Evolutionary conservation across 1,284 basidiomycete species (phyloP).

Genomic region (Rhizopogon hawkerae): DNA sequence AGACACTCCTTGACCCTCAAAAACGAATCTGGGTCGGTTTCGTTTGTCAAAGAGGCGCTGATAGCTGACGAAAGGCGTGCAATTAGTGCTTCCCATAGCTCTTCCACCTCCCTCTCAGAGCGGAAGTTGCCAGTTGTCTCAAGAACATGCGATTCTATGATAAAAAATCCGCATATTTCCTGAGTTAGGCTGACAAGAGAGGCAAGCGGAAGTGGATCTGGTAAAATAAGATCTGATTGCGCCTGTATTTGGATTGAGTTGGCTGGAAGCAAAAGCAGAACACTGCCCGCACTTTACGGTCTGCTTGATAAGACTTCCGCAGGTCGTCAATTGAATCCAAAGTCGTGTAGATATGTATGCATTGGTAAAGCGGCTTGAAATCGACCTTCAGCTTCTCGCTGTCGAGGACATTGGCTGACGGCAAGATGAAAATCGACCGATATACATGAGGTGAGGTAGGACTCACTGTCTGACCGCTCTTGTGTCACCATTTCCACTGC

Average conservation of each 20-base stretch:
- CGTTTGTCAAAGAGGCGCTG: constrained; percentile 63
- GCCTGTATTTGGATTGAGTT: constrained; percentile 46
- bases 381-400: constrained; percentile 86
- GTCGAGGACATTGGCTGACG: constrained; percentile 80
- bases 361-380: constrained; percentile 93
- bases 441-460: not conserved
- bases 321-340: constrained; percentile 86
- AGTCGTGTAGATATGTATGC: constrained; percentile 94
- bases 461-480: constrained; percentile 89
- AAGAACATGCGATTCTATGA: constrained; percentile 91
- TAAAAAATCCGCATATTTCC: constrained; percentile 98
- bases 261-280: constrained; percentile 5
- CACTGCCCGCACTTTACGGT: constrained; percentile 68
- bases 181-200: constrained; percentile 65
- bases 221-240: constrained; percentile 94
- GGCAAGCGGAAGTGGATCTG: constrained; percentile 51
- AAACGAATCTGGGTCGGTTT: constrained; percentile 79
- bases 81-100: constrained; percentile 91
- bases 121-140: constrained; percentile 83
- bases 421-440: constrained; percentile 6
- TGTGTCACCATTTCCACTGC: constrained; percentile 91
- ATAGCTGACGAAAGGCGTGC: constrained; percentile 72
- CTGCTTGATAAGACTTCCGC: constrained; percentile 89
- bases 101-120: constrained; percentile 85
- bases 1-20: constrained; percentile 80